These are phyloP conservation scores for Allium fistulosum DNA, from an alignment of 106 monocot species.

Conservation along the genomic window DNA sequence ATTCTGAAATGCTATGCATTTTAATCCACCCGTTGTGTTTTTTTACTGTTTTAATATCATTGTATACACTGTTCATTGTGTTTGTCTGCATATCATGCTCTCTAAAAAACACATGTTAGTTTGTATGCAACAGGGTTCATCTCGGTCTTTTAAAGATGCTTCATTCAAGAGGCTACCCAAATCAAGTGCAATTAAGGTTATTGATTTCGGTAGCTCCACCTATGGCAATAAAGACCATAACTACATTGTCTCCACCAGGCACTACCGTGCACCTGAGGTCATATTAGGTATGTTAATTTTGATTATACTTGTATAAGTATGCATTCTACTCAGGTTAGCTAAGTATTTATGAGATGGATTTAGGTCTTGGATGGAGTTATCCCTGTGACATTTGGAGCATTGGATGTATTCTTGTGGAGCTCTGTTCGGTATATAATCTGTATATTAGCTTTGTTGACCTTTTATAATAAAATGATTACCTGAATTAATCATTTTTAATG, in stretches of 20 bases:
- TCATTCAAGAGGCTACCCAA: conserved; percentile 63
- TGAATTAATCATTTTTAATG: background rate
- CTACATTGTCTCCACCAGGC: conserved; percentile 83
- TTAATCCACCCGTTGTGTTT: background rate
- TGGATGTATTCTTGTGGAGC: conserved; percentile 69
- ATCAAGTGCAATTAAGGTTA: conserved; percentile 82
- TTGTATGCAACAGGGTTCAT: conserved; percentile 17
- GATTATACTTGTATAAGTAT: background rate
- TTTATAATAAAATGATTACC: too few relatives aligned
- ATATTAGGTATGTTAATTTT: conserved; percentile 50
- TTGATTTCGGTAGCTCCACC: conserved; percentile 98
- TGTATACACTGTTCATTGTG: conserved; percentile 2
- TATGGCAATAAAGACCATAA: conserved; percentile 44
- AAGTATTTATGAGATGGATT: conserved; percentile 5
- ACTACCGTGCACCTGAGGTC: conserved; percentile 93
- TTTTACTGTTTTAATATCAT: background rate
- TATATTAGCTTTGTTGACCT: background rate
- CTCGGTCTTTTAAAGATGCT: conserved; percentile 22
- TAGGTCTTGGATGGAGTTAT: conserved; percentile 70
- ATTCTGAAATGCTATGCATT: background rate
- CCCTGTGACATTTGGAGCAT: conserved; percentile 75
- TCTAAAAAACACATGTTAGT: too few relatives aligned
- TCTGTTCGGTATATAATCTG: conserved; percentile 45
- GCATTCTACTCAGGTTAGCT: background rate
- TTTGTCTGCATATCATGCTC: background rate